phyloP scores from a whole-genome alignment of 345 rosid species.

The Jatropha curcas region DNA sequence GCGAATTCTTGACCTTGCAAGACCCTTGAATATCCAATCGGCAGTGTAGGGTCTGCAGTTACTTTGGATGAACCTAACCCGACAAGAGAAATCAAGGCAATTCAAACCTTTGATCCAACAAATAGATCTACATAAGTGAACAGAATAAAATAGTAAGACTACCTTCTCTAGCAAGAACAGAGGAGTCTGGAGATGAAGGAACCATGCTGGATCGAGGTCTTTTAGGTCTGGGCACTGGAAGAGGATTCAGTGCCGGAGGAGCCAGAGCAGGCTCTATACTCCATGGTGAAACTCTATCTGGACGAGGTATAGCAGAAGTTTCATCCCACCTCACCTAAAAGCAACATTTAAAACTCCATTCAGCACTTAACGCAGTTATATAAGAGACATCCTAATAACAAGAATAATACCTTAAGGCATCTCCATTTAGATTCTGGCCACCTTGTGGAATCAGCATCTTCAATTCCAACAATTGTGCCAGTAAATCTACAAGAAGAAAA shows the following conservation, averaged over 20 bases:
- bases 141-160: background rate
- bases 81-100: background rate
- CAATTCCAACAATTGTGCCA: slow-evolving; percentile 57
- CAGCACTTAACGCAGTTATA: background rate
- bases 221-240: slow-evolving; percentile 41
- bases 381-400: background rate
- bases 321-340: slow-evolving; percentile 63
- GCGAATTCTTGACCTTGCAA: slow-evolving; percentile 57
- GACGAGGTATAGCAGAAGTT: slow-evolving; percentile 39
- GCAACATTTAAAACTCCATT: background rate
- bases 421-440: slow-evolving; percentile 70
- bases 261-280: slow-evolving; percentile 46
- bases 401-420: slow-evolving; percentile 46
- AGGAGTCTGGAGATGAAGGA: slow-evolving; percentile 38
- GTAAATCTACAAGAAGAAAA: slow-evolving; percentile 36
- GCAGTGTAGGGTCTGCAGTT: slow-evolving; percentile 36
- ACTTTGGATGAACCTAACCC: slow-evolving; percentile 42
- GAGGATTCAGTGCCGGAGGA: slow-evolving; percentile 43
- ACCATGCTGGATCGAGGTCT: slow-evolving; percentile 42
- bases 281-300: slow-evolving; percentile 63
- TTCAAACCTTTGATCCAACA: background rate
- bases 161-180: slow-evolving; percentile 49
- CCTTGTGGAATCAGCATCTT: slow-evolving; percentile 44
- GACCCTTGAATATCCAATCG: slow-evolving; percentile 46
- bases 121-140: background rate